Base-by-base conservation (phyloP, 768 basidiomycete species). In the Collybiopsis confluens region DNA sequence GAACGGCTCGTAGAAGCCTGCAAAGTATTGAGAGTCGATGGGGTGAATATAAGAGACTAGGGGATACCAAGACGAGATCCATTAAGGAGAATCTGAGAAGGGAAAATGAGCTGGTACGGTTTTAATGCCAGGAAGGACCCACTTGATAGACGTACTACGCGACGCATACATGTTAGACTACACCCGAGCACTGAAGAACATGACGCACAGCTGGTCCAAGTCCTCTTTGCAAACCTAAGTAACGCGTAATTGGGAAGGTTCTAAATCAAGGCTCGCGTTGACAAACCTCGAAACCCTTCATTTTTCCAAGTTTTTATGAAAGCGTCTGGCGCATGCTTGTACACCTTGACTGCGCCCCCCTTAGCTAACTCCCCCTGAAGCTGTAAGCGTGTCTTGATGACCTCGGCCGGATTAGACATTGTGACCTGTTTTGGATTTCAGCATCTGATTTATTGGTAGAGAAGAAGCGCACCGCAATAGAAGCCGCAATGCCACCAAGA, bases 1-100 rank as follows among this genome's bases (percentile, higher is more conserved):
- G 54, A 98, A 81, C 1, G 95, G 96, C 65, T 99, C 97, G 65
- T 97, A 99, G 65, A 99, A 96, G 4, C 97, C 96, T 92, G 58
- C 1, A n/a, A 21, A 24, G 9, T 7, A 20, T 15, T 44, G 16
- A 47, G 36, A 28, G 9, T 20, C 20, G 20, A 11, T 9, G 23
- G 16, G 20, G n/a, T 24, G 18, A 28, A 27, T 2, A 56, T 30
- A 52, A 59, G 8, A 43, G 47, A 51, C 64, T 23, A 50, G 64
- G 45, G n/a, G n/a, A n/a, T 59, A 92, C 91, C 92, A 53, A 97
- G 74, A 54, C 94, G 83, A 21, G 90, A 95, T 5, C 95, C 93
- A 61, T 97, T 98, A 59, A 98, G 73, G 26, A 97, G 77, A 45
- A 96, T 87, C 92, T 99, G 59, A 54, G 54, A n/a, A n/a, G 47